phyloP scores from a whole-genome alignment of 129 eudicot species.

The Pulicaria dysenterica region DNA sequence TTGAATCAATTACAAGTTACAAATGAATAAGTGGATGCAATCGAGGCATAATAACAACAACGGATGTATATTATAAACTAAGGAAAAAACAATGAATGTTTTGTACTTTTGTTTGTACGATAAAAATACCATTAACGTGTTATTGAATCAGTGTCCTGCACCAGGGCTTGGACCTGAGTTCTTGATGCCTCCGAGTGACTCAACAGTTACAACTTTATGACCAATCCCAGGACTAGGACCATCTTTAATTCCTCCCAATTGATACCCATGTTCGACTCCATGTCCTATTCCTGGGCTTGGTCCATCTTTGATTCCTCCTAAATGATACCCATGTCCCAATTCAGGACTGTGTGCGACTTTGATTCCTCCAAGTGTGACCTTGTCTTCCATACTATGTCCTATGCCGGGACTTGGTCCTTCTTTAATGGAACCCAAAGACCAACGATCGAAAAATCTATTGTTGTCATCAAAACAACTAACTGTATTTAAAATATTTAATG shows the following conservation, averaged over 20 bases:
- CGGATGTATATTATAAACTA: neutral
- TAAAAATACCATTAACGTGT: constrained; percentile 6
- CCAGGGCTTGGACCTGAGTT: constrained; percentile 48
- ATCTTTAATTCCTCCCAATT: constrained; percentile 31
- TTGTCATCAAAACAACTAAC: constrained; percentile 19
- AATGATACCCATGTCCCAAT: neutral
- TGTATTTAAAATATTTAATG: constrained; percentile 15
- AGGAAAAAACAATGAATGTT: neutral
- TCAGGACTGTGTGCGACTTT: constrained; percentile 31
- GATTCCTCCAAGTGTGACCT: constrained; percentile 35
- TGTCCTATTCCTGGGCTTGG: constrained; percentile 10
- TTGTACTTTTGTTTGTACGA: neutral
- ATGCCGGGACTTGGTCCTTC: constrained; percentile 40
- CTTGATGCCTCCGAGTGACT: constrained; percentile 33
- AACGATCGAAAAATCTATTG: neutral
- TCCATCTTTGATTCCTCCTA: constrained; percentile 15
- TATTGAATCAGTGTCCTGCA: constrained; percentile 31
- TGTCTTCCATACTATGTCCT: constrained; percentile 32
- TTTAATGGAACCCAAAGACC: constrained; percentile 37
- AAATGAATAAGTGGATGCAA: neutral
- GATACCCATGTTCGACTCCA: neutral
- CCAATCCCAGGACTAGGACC: constrained; percentile 42
- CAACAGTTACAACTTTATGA: constrained; percentile 26
- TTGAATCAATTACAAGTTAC: too few species aligned
- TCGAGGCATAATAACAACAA: neutral